Percentiles rank a stretch among this genome's conserved stretches.
phyloP scores from a whole-genome alignment of 257 asterid species.

The Rauvolfia tetraphylla region DNA sequence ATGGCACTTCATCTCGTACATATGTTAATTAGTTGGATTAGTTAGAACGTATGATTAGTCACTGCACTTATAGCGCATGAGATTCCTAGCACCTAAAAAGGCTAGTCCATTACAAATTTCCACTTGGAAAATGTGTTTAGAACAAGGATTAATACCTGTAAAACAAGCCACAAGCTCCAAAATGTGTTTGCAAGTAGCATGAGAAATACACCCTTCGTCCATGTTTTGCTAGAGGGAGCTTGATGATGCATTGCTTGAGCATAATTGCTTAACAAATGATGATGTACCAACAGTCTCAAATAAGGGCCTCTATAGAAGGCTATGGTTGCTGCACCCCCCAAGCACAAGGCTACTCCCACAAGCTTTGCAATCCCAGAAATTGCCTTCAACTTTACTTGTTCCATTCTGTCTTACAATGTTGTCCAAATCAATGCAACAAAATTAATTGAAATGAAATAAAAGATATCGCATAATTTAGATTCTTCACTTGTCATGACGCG shows the following conservation, averaged over 20 bases:
- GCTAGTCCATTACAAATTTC: not conserved
- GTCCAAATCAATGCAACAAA: not conserved
- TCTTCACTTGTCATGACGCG: not conserved
- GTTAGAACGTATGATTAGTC: too few relatives aligned
- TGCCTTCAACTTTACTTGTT: slow-evolving; percentile 46
- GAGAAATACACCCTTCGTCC: slow-evolving; percentile 77
- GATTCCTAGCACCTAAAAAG: too few relatives aligned
- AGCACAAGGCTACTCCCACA: slow-evolving; percentile 51
- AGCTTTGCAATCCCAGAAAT: slow-evolving; percentile 55
- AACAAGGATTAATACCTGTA: slow-evolving; percentile 43
- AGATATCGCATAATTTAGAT: too few relatives aligned
- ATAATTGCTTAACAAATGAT: slow-evolving; percentile 50
- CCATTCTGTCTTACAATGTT: slow-evolving; percentile 47
- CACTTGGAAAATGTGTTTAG: not conserved
- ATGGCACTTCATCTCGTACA: too few relatives aligned
- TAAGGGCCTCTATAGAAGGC: slow-evolving; percentile 70
- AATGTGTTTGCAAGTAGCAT: slow-evolving; percentile 49
- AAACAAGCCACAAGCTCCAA: slow-evolving; percentile 83
- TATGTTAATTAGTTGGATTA: too few relatives aligned
- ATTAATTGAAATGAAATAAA: not conserved
- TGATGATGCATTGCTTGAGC: slow-evolving; percentile 28
- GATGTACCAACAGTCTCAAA: slow-evolving; percentile 46
- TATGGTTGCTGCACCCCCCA: slow-evolving; percentile 65
- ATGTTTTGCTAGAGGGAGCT: slow-evolving; percentile 35
- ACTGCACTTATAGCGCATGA: too few relatives aligned